Conservation (phyloP, 2,329 filamentous ascomycete species). For the Colletotrichum sp. region DNA sequence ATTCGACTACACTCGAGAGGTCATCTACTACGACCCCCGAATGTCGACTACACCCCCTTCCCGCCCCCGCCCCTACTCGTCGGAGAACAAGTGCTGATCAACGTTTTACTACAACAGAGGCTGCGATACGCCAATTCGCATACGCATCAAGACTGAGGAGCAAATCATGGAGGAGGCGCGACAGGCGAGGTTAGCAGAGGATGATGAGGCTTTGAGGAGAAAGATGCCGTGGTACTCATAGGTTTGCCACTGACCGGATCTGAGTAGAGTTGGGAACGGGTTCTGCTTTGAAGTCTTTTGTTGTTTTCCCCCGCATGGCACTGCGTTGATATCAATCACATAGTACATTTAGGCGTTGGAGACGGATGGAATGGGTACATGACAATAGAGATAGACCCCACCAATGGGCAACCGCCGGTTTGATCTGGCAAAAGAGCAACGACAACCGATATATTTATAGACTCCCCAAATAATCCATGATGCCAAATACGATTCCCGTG, state of each 20-base stretch:
- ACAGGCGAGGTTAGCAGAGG: constrained; percentile 38
- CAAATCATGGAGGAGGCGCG: constrained; percentile 51
- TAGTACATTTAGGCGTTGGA: constrained; percentile 11
- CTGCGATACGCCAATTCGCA: constrained; percentile 19
- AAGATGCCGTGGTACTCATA: constrained; percentile 45
- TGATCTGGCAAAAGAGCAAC: background rate
- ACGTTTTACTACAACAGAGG: background rate
- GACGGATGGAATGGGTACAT: background rate
- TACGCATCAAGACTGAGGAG: constrained; percentile 45
- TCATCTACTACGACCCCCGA: constrained; percentile 31
- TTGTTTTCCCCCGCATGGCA: constrained; percentile 12
- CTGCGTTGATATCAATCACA: constrained; percentile 21
- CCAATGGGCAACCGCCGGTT: background rate
- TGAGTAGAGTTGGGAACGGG: background rate
- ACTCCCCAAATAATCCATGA: constrained; percentile 1
- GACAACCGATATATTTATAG: background rate
- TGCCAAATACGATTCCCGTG: background rate
- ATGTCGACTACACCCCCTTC: constrained; percentile 5
- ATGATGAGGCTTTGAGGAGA: constrained; percentile 51
- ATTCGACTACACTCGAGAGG: constrained; percentile 37
- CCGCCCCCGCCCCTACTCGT: background rate
- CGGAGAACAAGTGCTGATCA: background rate
- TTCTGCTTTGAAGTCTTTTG: background rate
- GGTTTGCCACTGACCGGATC: background rate
- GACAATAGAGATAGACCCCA: background rate